Conservation (phyloP, 768 basidiomycete species). For the Tephrocybe sp. region DNA sequence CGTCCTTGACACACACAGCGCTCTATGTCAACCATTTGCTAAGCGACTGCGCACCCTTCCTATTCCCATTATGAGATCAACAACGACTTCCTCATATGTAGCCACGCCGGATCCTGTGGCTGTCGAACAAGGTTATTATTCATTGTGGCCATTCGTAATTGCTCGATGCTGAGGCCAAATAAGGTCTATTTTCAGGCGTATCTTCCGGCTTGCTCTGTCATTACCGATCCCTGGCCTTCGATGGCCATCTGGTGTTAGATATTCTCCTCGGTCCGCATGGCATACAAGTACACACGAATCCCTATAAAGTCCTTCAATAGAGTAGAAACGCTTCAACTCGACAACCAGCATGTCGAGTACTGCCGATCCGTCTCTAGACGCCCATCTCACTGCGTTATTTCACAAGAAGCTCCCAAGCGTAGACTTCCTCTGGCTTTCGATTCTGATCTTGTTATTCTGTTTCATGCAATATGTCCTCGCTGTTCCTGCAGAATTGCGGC, state of each 20-base stretch:
- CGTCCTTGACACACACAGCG: no score
- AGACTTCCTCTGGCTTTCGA: conserved; percentile 7
- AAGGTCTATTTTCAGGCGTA: not conserved
- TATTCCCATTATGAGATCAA: no score
- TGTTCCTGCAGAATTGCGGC: conserved; percentile 29
- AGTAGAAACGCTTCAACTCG: not conserved
- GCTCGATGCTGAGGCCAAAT: not conserved
- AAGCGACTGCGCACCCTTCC: no score
- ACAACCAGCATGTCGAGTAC: conserved; percentile 5
- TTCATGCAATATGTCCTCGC: conserved; percentile 17
- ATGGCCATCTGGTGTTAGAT: not conserved
- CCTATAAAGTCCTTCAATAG: not conserved
- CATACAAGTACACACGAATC: not conserved
- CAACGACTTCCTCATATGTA: not conserved
- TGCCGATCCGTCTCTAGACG: conserved; percentile 1
- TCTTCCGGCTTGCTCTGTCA: not conserved
- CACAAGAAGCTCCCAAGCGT: conserved; percentile 1
- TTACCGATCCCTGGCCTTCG: not conserved
- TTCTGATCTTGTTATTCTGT: not conserved
- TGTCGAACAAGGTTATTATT: conserved; percentile 2
- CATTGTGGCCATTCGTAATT: not conserved
- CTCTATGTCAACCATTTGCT: no score
- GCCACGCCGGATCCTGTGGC: not conserved
- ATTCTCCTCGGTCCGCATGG: conserved; percentile 7
- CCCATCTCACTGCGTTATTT: conserved; percentile 1